These are phyloP conservation scores for Echria macrotheca DNA, from an alignment of 495 filamentous ascomycete species.

Conservation along the genomic window DNA sequence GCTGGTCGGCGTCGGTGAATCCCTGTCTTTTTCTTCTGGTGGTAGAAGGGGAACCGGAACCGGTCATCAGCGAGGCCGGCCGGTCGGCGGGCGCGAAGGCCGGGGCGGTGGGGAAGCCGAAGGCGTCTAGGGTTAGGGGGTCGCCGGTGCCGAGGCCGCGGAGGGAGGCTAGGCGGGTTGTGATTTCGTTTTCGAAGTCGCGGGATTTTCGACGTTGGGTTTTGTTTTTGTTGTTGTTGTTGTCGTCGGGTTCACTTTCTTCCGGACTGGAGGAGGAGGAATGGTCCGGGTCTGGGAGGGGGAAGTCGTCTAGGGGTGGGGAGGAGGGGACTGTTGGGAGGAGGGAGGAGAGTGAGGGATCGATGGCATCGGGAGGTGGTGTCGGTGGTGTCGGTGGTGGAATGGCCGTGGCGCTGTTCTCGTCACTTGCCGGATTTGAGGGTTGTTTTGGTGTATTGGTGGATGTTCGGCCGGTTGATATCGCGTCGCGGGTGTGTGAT, in stretches of 20 bases:
- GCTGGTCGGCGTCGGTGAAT: constrained; percentile 58
- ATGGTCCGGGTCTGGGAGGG: no score
- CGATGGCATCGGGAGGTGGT: not conserved
- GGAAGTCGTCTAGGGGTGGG: constrained; percentile 21
- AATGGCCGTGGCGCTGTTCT: no score
- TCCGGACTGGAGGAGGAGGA: not conserved
- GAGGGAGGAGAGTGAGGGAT: constrained; percentile 20
- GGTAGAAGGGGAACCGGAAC: no score
- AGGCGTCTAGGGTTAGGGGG: constrained; percentile 28
- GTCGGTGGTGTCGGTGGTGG: no score
- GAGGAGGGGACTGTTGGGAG: constrained; percentile 35
- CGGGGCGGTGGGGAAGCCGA: constrained; percentile 50
- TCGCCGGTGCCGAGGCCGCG: constrained; percentile 22
- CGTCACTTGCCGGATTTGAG: no score
- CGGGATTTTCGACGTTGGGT: constrained; percentile 10
- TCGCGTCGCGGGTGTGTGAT: constrained; percentile 34
- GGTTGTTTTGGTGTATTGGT: not conserved
- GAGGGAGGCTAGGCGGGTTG: constrained; percentile 37
- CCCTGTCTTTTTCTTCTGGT: constrained; percentile 23
- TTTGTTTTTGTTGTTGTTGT: constrained; percentile 1
- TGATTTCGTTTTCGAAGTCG: constrained; percentile 36
- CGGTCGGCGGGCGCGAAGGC: constrained; percentile 44
- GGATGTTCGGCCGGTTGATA: constrained; percentile 19
- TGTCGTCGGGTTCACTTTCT: not conserved
- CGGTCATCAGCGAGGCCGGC: not conserved